Percentiles rank a stretch among this genome's conserved stretches.
Evolutionary conservation across 2,329 filamentous ascomycete genomes (phyloP).

Genomic region (Trichophyton mentagrophytes): DNA sequence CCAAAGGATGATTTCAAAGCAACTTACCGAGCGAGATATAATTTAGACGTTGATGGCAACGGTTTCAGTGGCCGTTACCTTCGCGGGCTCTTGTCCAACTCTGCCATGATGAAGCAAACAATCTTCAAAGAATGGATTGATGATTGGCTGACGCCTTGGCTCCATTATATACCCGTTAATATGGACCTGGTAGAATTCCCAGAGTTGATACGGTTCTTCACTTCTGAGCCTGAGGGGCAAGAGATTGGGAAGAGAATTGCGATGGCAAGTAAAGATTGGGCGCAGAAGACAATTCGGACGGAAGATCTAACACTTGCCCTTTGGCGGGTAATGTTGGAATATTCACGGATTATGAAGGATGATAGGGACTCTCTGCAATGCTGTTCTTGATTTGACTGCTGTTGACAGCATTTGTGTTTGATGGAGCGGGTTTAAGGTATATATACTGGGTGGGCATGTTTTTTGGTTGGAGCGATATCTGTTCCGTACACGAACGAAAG

Average conservation of each 20-base stretch:
- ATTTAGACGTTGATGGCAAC: conserved; percentile 46
- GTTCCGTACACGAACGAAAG: not conserved
- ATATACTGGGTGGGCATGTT: not conserved
- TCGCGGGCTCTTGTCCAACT: conserved; percentile 37
- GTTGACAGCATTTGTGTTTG: not conserved
- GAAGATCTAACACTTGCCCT: conserved; percentile 49
- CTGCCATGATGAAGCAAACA: conserved; percentile 40
- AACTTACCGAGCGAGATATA: conserved; percentile 31
- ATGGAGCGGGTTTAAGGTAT: not conserved
- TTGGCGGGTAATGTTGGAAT: conserved; percentile 50
- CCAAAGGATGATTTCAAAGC: conserved; percentile 24
- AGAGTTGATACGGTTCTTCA: conserved; percentile 39
- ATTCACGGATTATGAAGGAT: conserved; percentile 5
- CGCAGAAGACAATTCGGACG: conserved; percentile 40
- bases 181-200: conserved; percentile 40
- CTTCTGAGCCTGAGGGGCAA: conserved; percentile 36
- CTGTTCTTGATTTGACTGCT: conserved; percentile 1
- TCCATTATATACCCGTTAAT: conserved; percentile 45
- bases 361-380: conserved; percentile 2
- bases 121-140: conserved; percentile 47
- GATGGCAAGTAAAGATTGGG: conserved; percentile 44
- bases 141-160: conserved; percentile 43
- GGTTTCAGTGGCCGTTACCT: conserved; percentile 44
- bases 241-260: conserved; percentile 40
- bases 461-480: not conserved